These are phyloP conservation scores for Irpex lacteus DNA, from an alignment of 1,284 basidiomycete genomes.

Conservation along the genomic window DNA sequence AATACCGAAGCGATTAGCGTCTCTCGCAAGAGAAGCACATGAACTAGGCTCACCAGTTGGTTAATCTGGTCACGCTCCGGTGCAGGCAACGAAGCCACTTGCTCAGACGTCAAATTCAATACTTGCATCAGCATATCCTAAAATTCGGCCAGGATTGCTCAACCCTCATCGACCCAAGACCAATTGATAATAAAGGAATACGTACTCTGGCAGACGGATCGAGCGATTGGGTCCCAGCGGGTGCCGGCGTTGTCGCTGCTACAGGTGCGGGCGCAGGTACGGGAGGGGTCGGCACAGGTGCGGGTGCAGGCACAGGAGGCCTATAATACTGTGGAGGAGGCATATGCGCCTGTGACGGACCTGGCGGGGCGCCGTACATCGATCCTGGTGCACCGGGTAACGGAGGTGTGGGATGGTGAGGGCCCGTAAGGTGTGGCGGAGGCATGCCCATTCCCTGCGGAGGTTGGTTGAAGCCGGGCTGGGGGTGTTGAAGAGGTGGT, in stretches of 20 bases:
- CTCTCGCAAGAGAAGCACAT: neutral
- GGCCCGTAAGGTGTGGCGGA: constrained; percentile 17
- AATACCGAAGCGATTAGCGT: neutral
- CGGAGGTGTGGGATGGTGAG: constrained; percentile 26
- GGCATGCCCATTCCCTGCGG: constrained; percentile 24
- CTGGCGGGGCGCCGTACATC: constrained; percentile 39
- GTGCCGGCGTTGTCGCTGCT: constrained; percentile 16
- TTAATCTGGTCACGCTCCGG: constrained; percentile 84
- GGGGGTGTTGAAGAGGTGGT: constrained; percentile 24
- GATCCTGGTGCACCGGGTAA: constrained; percentile 28
- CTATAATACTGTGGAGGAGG: constrained; percentile 23
- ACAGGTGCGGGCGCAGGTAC: constrained; percentile 18
- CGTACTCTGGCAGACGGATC: constrained; percentile 23
- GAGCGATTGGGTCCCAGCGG: constrained; percentile 5
- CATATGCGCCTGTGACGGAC: constrained; percentile 32
- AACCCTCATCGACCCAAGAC: neutral
- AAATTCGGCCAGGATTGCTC: neutral
- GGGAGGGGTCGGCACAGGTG: constrained; percentile 27
- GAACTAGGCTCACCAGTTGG: constrained; percentile 60
- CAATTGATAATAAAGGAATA: constrained; percentile 17
- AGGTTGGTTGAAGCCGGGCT: constrained; percentile 32
- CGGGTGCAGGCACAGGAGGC: constrained; percentile 21
- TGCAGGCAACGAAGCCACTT: constrained; percentile 83
- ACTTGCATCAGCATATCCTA: constrained; percentile 88
- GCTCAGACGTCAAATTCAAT: constrained; percentile 79